Percentiles rank a stretch among this genome's conserved stretches.
Evolutionary conservation across 1,284 basidiomycete genomes (phyloP).

Genomic region (Cryptococcus floricola): DNA sequence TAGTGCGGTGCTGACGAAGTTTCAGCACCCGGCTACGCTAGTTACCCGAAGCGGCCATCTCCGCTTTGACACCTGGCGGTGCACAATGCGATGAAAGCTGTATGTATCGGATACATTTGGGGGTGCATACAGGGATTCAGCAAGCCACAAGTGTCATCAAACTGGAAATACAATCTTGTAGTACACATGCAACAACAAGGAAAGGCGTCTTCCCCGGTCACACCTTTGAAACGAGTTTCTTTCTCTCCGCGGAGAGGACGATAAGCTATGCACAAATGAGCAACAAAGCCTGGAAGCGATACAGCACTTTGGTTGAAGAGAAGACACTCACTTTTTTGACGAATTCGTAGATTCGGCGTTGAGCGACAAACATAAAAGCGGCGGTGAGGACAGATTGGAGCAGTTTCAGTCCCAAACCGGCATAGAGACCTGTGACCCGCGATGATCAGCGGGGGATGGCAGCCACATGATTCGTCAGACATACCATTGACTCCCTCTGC

Average conservation of each 20-base stretch:
- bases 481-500: conserved; percentile 64
- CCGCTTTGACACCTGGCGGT: not conserved
- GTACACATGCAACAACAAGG: conserved; percentile 3
- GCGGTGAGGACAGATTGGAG: conserved; percentile 85
- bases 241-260: not conserved
- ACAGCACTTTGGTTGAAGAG: not conserved
- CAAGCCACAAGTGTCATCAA: no score
- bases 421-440: conserved; percentile 64
- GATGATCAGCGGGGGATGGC: not conserved
- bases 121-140: no score
- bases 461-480: conserved; percentile 2
- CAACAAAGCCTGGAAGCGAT: not conserved
- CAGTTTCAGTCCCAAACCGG: conserved; percentile 78
- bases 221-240: not conserved
- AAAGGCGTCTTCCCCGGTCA: not conserved
- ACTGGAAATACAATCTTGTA: not conserved
- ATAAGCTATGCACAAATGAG: not conserved
- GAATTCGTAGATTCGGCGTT: conserved; percentile 58
- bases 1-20: no score
- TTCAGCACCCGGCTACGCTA: no score
- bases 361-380: conserved; percentile 80
- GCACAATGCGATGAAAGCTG: no score
- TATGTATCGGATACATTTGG: no score
- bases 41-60: not conserved
- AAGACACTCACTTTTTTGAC: conserved; percentile 38